Evolutionary conservation across 495 filamentous ascomycete species (phyloP), one percentile per base, ranked within the genome.

Genomic region (Trichocladium antarcticum): DNA sequence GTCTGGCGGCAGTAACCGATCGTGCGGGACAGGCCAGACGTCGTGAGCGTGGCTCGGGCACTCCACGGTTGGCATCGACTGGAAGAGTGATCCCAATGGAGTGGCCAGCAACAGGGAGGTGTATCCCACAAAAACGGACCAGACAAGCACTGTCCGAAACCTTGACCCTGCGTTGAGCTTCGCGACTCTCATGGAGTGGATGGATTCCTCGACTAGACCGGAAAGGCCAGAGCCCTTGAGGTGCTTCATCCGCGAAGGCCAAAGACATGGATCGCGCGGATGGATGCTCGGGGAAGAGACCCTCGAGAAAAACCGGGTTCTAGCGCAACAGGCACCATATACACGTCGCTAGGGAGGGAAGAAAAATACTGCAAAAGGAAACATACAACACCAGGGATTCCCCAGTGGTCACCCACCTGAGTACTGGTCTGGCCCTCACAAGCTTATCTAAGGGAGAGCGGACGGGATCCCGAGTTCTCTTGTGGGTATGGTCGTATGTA

Each of bases 11-110:
- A 74, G 29, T 65, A 74, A 0, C 68, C 69, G 4, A 68, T 61
- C 24, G 34, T 53, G 14, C 47, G 37, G 8, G 41, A 51, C 1
- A 29, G 16, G 9, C 17, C 19, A n/a, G 20, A 14, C 1, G 9
- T 27, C 39, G 48, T 21, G 6, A n/a, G 62, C n/a, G n/a, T n/a
- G n/a, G n/a, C n/a, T n/a, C n/a, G n/a, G n/a, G n/a, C n/a, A n/a
- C n/a, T n/a, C n/a, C 24, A 82, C 69, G 6, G 54, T 57, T 44
- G 78, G 74, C 5, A 83, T 55, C 6, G 66, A 66, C 65, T 77
- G 75, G 35, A 85, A 76, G n/a, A 84, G 55, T 3, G 57, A 66
- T 6, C 69, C 54, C 1, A 83, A 64, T 0, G 82, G 82, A 8
- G 70, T 65, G 1, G 78, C 65, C 15, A 85, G 59, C 6, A 85